Evolutionary conservation across 1,284 basidiomycete genomes (phyloP).

Genomic region (Hypsizygus ulmarius): DNA sequence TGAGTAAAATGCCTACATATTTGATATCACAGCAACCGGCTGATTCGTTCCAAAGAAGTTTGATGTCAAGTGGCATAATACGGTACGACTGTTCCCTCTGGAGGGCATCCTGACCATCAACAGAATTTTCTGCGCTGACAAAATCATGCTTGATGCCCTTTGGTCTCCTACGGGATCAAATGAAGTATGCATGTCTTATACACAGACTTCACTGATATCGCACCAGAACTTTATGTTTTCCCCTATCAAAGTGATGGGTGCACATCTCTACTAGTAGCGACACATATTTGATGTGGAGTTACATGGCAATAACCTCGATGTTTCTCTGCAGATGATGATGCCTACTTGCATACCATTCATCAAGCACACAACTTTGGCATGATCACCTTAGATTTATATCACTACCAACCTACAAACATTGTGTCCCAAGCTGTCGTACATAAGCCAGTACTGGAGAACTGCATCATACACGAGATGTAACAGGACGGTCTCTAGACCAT

Average conservation of each 20-base stretch:
- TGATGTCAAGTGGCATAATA: constrained; percentile 29
- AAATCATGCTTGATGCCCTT: constrained; percentile 25
- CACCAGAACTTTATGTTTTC: constrained; percentile 28
- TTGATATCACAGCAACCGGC: neutral
- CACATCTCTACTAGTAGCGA: neutral
- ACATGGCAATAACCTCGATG: too few relatives aligned
- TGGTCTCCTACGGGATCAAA: constrained; percentile 21
- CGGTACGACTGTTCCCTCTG: constrained; percentile 20
- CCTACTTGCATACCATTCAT: constrained; percentile 19
- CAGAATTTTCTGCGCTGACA: constrained; percentile 24
- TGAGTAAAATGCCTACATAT: neutral
- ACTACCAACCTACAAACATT: constrained; percentile 19
- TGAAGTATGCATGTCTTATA: constrained; percentile 24
- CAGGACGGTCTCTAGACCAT: too few relatives aligned
- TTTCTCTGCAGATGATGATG: constrained; percentile 23
- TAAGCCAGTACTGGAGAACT: constrained; percentile 18
- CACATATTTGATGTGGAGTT: neutral
- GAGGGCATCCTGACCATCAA: constrained; percentile 25
- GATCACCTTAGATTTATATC: constrained; percentile 26
- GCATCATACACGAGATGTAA: constrained; percentile 26
- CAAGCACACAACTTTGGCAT: constrained; percentile 20
- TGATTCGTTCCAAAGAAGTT: constrained; percentile 22
- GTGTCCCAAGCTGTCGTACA: constrained; percentile 17
- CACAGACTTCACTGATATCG: constrained; percentile 24
- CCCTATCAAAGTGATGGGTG: constrained; percentile 24